These are phyloP conservation scores for Cyberlindnera nakhonratchasimensis DNA, from an alignment of 805 yeast species.

Conservation along the genomic window DNA sequence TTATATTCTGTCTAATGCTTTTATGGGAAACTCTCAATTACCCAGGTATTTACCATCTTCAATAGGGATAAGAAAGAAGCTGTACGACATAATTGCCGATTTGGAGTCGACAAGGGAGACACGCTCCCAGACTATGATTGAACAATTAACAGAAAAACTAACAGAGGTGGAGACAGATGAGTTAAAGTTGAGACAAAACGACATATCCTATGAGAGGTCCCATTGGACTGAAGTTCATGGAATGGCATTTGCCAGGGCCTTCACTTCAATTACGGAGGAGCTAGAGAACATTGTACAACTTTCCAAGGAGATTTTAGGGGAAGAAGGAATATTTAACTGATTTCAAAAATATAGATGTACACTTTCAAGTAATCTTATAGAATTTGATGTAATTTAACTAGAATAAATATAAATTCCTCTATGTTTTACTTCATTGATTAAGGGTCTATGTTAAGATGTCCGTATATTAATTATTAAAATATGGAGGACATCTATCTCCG, in stretches of 20 bases:
- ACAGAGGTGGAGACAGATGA: constrained; percentile 7
- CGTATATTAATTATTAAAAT: too few species aligned
- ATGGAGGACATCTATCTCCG: too few species aligned
- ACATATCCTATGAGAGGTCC: constrained; percentile 22
- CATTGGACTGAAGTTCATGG: constrained; percentile 49
- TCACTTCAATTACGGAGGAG: constrained; percentile 43
- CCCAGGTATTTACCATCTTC: constrained; percentile 47
- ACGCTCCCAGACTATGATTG: constrained; percentile 6
- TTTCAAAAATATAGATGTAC: background rate
- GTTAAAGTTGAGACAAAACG: background rate
- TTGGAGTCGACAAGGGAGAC: constrained; percentile 24
- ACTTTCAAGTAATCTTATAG: too few species aligned
- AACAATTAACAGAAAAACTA: constrained; percentile 14
- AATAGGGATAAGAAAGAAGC: constrained; percentile 38
- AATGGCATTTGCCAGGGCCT: constrained; percentile 46
- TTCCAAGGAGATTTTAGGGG: constrained; percentile 44
- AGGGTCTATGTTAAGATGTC: too few species aligned
- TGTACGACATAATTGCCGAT: constrained; percentile 38
- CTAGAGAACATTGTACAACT: constrained; percentile 35
- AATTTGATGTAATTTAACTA: too few species aligned
- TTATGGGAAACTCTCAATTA: constrained; percentile 33
- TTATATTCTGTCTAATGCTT: constrained; percentile 42
- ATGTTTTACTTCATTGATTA: too few species aligned
- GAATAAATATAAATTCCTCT: too few species aligned
- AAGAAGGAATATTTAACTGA: constrained; percentile 29